Evolutionary conservation across 225 moss, liverwort and hornwort genomes (phyloP), one percentile per base, ranked within the genome.

Genomic region (Takakia lepidozioides): DNA sequence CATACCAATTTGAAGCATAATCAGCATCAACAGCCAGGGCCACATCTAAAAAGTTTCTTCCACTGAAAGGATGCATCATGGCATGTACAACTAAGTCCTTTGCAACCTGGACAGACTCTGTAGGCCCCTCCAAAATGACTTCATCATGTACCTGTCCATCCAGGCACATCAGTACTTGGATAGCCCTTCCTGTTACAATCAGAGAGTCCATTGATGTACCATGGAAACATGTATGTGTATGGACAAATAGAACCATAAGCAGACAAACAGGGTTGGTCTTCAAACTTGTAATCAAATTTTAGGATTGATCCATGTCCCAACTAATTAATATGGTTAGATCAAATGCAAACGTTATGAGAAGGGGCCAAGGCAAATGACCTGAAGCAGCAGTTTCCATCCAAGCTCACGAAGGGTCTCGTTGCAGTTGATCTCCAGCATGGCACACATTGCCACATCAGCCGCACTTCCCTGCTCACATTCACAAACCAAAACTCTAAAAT

Each of bases 381-480:
- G 98, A 18, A 98, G 67, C 5, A 98, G 62, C 26, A 98, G 68
- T 61, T 75, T 83, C 98, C 98, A 98, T 46, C 98, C 87, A 55
- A 91, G 85, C 16, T 85, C 78, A 26, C 44, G 77, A 27, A 98
- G 76, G 45, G 63, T 66, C 63, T 57, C 53, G 59, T 78, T 87
- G 25, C 46, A 64, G 42, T 64, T 78, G 39, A 98, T 98, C 68
- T 91, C 83, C 29, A 98, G 81, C 98, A 98, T 98, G 26, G 98
- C 98, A 51, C 87, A 98, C 98, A 98, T 98, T 0, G 98, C 98
- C n/a, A 98, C 91, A 65, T 98, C 98, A 50, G 98, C 98, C 19
- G 91, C 98, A 78, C 98, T 98, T 44, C 98, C 98, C 98, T 98
- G 84, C 50, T 26, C 55, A 48, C 43, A 42, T n/a, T n/a, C n/a